Conservation (phyloP, 345 rosid genomes). For the Cochlearia excelsa region DNA sequence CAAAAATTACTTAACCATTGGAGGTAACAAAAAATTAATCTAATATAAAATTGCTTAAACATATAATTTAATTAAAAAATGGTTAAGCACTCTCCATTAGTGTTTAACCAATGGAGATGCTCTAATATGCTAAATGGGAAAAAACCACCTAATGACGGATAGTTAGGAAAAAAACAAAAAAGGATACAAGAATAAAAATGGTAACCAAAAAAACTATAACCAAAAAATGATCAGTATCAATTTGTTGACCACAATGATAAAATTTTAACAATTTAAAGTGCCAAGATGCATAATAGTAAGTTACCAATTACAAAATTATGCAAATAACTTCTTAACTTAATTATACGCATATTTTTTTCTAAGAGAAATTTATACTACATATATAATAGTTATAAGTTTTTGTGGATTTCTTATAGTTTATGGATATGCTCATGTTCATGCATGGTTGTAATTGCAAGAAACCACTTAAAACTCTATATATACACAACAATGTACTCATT, state of each 20-base stretch:
- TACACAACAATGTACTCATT: slow-evolving; percentile 2
- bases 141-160: neutral
- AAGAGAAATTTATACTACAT: too few relatives aligned
- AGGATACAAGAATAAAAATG: neutral
- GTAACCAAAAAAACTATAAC: neutral
- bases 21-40: too few relatives aligned
- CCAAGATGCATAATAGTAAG: neutral
- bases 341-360: neutral
- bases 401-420: neutral
- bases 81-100: too few relatives aligned
- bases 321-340: too few relatives aligned
- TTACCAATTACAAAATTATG: neutral
- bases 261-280: neutral
- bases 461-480: neutral
- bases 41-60: too few relatives aligned
- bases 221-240: slow-evolving; percentile 1
- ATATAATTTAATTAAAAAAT: too few relatives aligned
- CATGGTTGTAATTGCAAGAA: neutral
- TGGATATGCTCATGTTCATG: slow-evolving; percentile 12
- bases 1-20: too few relatives aligned
- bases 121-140: neutral
- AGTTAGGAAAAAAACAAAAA: neutral
- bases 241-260: neutral
- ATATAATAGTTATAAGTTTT: too few relatives aligned
- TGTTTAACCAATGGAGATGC: too few relatives aligned